Evolutionary conservation across 2,329 filamentous ascomycete species (phyloP).

Genomic region (Cordyceps pruinosa): DNA sequence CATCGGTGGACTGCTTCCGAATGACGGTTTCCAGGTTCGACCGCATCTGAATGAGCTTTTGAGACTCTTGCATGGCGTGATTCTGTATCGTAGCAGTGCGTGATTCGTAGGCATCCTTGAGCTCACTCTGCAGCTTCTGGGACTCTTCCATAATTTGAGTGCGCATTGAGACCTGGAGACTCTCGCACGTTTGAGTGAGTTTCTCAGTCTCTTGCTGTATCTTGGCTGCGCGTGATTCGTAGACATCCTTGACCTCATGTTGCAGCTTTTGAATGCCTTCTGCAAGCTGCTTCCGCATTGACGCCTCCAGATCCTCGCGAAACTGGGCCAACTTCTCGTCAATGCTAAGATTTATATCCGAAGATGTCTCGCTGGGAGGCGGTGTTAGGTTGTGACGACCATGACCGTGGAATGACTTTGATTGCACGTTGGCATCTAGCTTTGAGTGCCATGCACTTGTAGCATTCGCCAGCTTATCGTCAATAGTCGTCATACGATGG

Average conservation of each 20-base stretch:
- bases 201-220: background rate
- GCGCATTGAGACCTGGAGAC: background rate
- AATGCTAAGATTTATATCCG: background rate
- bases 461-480: background rate
- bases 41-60: background rate
- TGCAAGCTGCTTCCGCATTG: background rate
- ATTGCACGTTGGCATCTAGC: background rate
- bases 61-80: background rate
- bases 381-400: background rate
- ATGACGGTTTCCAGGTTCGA: background rate
- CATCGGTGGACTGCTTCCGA: background rate
- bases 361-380: conserved; percentile 3
- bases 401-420: background rate
- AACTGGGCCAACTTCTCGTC: background rate
- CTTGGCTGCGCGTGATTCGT: background rate
- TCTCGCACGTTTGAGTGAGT: background rate
- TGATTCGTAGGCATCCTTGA: background rate
- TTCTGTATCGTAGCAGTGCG: background rate
- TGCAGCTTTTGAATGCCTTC: background rate
- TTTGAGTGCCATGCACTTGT: background rate
- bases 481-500: background rate
- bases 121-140: background rate
- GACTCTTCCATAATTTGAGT: background rate
- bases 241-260: background rate
- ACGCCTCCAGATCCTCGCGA: background rate